Evolutionary conservation across 2,329 filamentous ascomycete genomes (phyloP), one percentile per base, ranked within the genome.

Genomic region (Phoma sp.): DNA sequence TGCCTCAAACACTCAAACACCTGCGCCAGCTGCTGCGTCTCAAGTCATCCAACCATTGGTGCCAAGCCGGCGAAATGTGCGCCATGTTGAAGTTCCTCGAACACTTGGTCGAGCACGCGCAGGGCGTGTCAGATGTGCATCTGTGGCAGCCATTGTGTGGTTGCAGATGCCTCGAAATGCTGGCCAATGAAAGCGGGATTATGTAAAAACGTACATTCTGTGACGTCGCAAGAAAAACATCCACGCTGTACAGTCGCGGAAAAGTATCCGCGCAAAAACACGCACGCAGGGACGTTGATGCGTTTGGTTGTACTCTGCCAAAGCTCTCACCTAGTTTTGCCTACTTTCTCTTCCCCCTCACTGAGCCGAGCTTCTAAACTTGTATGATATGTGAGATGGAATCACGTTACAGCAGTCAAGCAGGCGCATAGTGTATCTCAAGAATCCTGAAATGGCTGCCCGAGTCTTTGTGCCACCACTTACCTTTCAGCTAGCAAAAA

Each of bases 1-100:
- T 64, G 61, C 56, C 61, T 61, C 61, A 64, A 53, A 57, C 48
- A 39, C 33, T 61, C 61, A 64, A 53, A 57, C 48, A 39, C 33
- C 35, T 47, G 51, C 51, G n/a, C 35, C 25, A 4, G 32, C 47
- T 39, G 38, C 38, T 35, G 38, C 47, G 48, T 43, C 53, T 48
- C 48, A 43, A 22, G 36, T 48, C 49, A 43, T 48, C 48, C 38
- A 22, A 32, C 44, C 49, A 43, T 33, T 37, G 25, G 43, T 32
- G 43, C 51, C 48, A 49, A 57, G 51, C 33, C 33, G 22, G 25
- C 33, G 36, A 22, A 17, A 1, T 31, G 33, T 13, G 29, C 12
- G 15, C 12, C 24, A 44, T 44, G 33, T 48, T 32, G 24, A 37
- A 36, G 45, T 31, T 21, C 45, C 40, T 37, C 22, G 1, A n/a